Evolutionary conservation across 169 alveolate species (phyloP), one percentile per base, ranked within the genome.

Genomic region (Plasmodium yoelii): DNA sequence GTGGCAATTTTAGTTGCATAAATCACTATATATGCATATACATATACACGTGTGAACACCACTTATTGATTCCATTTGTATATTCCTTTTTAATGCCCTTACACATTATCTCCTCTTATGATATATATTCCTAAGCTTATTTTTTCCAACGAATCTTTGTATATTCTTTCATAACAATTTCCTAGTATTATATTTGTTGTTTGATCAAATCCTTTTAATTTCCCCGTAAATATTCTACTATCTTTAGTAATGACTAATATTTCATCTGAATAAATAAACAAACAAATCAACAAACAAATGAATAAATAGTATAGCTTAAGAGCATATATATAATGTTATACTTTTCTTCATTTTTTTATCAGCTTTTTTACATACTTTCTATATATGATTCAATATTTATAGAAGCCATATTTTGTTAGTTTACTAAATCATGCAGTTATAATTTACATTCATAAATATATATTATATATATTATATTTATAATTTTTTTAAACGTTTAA

Each of bases 171-270:
- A 68, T 56, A 53, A 86, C 98, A 95, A 39, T 96, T 87, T 68
- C 93, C 88, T 44, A 96, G 92, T 19, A 96, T 94, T 73, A 96
- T 64, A 73, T 96, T 96, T 24, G 98, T 95, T 26, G 96, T 77
- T 65, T 96, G 98, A 82, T 96, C 98, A 84, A 96, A 96, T 8
- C 98, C 98, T 71, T 93, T 93, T 64, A 96, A 69, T 26, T 90
- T 87, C 18, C 98, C 98, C 72, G 96, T 95, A 51, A 96, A 96
- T 39, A 96, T 89, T 55, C 97, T 87, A 49, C 97, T 96, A 92
- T 96, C 98, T 63, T 88, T 94, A 0, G 98, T 94, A 49, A 96
- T 92, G 63, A 95, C 97, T 61, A 92, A 86, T 60, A 95, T 96
- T 71, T 90, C 93, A 82, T 95, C 97, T 95, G 91, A 42, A n/a